Base-by-base conservation (phyloP, 352 stramenopile genomes). In the Phytophthora meadii region DNA sequence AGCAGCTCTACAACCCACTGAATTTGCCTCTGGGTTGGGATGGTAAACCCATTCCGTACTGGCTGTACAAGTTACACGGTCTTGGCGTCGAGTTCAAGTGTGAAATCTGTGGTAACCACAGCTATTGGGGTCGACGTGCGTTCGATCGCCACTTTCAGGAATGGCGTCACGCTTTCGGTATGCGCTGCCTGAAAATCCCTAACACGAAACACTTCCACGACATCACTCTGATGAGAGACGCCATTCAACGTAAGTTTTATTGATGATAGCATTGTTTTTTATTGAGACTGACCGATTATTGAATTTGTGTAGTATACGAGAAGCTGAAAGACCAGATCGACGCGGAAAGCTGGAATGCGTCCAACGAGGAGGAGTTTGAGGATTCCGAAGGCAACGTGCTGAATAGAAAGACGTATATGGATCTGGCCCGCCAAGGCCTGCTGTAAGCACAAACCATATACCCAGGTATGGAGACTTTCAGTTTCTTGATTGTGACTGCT, bases 171-270 rank as follows among this genome's bases (percentile, higher is more conserved):
- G 90, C 94, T 5, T 97, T 99, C 76, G 98, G 97, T 67, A 99
- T 99, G 98, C 93, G 94, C 28, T 99, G 96, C 70, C 83, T 99
- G 30, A 97, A 97, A 32, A 99, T 99, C 76, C 98, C 98, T 6
- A 99, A 99, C 79, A 99, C 97, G 14, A 99, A 99, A 68, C 97
- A 99, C 70, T 99, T 99, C 77, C 97, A 99, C 81, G 97, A 99
- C 53, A 99, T 99, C 41, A 99, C 93, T 25, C 93, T 97, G 52
- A 99, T 99, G 76, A 94, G 97, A 54, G 98, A 99, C 76, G 97
- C 96, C 30, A 94, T 92, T 45, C 79, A 88, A 44, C 47, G 82
- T 93, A 82, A 59, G 82, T 77, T 22, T 28, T 34, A 17, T 53
- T 12, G 6, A 19, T 69, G 3, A 30, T 44, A 34, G 22, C 32